Evolutionary conservation across 352 stramenopile genomes (phyloP), one percentile per base, ranked within the genome.

Genomic region (Phytophthora pini): DNA sequence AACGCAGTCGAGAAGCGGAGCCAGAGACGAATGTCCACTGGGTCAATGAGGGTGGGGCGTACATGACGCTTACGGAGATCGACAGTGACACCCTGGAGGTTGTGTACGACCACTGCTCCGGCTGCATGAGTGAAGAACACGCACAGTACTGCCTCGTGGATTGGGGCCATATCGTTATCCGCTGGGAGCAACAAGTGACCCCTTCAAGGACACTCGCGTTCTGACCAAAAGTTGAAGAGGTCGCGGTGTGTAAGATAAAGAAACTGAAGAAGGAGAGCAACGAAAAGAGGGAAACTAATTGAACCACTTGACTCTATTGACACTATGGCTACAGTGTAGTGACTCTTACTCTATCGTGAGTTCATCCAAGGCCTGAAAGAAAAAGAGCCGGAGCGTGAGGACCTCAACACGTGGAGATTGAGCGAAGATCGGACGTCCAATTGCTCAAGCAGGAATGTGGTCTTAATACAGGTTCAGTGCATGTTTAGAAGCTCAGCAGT

Each of bases 141-240:
- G 76, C 80, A 31, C 74, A 74, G 46, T 79, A 77, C 29, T 65
- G 83, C 26, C 73, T 89, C 39, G 67, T 89, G 13, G 67, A 89
- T 40, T 84, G 72, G 54, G 72, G 78, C 12, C 71, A 74, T 47
- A 82, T 89, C 20, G 74, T 82, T 54, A 77, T 83, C 40, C 76
- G 80, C 9, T 89, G 80, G 80, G 80, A 89, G 56, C 76, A 88
- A 51, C 40, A 83, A 11, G 78, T 88, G 26, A 72, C 79, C 7
- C 80, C 80, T 12, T 74, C 76, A 4, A 74, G 67, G 24, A 54
- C 82, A 57, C 77, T 89, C 20, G 54, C 41, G 3, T 56, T 61
- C 5, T 77, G 49, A 74, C 9, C 27, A 9, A 47, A 10, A 20
- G 36, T 15, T 29, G 27, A 34, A 49, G 26, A 22, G 10, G 22